These are phyloP conservation scores for Lentinula guzmanii DNA, from an alignment of 768 basidiomycete genomes.

Conservation along the genomic window DNA sequence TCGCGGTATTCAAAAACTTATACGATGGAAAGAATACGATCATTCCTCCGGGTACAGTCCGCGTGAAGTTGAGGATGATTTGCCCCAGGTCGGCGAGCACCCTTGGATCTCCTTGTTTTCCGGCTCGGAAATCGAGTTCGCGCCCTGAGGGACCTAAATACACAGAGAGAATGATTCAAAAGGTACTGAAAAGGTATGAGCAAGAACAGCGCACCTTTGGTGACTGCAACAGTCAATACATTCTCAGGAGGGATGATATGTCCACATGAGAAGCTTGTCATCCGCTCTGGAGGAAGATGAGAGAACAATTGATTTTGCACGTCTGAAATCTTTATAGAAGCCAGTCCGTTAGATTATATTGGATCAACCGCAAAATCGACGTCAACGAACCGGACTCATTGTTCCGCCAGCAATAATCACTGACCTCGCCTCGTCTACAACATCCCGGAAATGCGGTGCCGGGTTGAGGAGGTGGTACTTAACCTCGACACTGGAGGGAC, in stretches of 20 bases:
- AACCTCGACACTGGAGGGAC: slow-evolving; percentile 44
- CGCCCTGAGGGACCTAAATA: slow-evolving; percentile 47
- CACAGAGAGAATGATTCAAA: not conserved
- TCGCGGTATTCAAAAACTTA: slow-evolving; percentile 65
- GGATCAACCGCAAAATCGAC: not conserved
- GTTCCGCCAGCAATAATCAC: slow-evolving; percentile 96
- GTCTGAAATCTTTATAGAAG: slow-evolving; percentile 67
- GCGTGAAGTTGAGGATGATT: slow-evolving; percentile 72
- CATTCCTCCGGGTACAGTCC: slow-evolving; percentile 78
- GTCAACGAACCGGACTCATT: slow-evolving; percentile 84
- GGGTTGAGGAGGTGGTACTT: slow-evolving; percentile 95
- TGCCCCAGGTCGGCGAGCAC: slow-evolving; percentile 80
- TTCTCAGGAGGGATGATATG: slow-evolving; percentile 85
- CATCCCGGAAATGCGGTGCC: slow-evolving; percentile 76
- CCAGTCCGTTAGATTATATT: not conserved
- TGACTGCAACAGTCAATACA: slow-evolving; percentile 68
- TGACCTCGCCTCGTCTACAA: slow-evolving; percentile 73
- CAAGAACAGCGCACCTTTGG: slow-evolving; percentile 36
- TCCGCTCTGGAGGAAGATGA: slow-evolving; percentile 47
- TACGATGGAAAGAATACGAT: slow-evolving; percentile 96
- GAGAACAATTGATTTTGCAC: slow-evolving; percentile 78
- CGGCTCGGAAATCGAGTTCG: slow-evolving; percentile 77
- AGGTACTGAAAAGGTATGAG: not conserved
- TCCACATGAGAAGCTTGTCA: slow-evolving; percentile 85
- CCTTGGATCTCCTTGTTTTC: slow-evolving; percentile 58